A percentile compares a stretch with the other conserved stretches of the same genome.
These are phyloP conservation scores for Penicillium goetzii DNA, from an alignment of 495 filamentous ascomycete species.

Conservation along the genomic window DNA sequence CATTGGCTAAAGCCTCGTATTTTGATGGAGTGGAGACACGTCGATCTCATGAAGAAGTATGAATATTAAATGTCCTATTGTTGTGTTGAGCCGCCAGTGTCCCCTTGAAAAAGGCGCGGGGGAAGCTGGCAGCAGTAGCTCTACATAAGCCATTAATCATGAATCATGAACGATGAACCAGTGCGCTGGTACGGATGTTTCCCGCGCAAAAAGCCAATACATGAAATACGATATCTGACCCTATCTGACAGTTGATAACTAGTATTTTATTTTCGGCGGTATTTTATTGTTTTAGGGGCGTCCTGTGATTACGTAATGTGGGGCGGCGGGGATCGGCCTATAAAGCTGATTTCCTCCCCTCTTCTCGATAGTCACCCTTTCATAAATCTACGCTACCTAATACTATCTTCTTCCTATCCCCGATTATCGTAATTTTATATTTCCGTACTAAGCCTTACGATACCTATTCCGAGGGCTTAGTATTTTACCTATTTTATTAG, in stretches of 20 bases:
- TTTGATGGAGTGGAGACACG: background rate
- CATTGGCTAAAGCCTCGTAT: conserved; percentile 6
- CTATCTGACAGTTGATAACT: background rate
- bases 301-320: too few relatives aligned
- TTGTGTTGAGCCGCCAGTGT: background rate
- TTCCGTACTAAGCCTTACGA: too few relatives aligned
- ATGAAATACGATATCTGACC: conserved; percentile 5
- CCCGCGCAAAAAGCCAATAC: conserved; percentile 1
- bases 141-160: background rate
- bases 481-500: too few relatives aligned
- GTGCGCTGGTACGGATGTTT: background rate
- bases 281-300: too few relatives aligned
- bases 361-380: too few relatives aligned
- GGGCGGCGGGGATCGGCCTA: too few relatives aligned
- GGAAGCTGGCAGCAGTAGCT: background rate
- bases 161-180: background rate
- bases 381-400: too few relatives aligned
- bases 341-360: too few relatives aligned
- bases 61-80: background rate
- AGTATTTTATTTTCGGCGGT: too few relatives aligned
- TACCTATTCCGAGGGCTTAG: too few relatives aligned
- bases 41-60: background rate
- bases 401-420: too few relatives aligned
- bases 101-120: background rate
- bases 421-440: too few relatives aligned